A percentile compares a stretch with the other conserved stretches of the same genome.
Evolutionary conservation across 305 asterid genomes (phyloP).

Genomic region (Fraxinus paxiana): DNA sequence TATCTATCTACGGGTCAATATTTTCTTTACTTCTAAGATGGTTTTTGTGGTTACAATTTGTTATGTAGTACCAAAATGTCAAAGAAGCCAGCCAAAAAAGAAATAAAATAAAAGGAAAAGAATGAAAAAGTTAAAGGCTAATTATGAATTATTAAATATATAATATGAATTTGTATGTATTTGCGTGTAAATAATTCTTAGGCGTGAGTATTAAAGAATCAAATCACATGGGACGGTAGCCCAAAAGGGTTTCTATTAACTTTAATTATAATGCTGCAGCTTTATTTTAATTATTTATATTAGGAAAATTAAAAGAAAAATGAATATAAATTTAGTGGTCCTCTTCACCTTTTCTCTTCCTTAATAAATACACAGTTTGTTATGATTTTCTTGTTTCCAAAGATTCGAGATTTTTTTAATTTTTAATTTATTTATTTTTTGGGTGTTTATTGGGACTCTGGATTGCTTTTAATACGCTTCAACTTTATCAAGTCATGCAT

Average conservation of each 20-base stretch:
- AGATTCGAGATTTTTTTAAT: neutral
- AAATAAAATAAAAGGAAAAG: neutral
- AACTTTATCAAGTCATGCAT: neutral
- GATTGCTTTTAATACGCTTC: neutral
- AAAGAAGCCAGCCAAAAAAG: neutral
- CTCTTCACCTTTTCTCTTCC: neutral
- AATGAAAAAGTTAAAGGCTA: neutral
- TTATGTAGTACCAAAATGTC: neutral
- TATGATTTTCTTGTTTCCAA: neutral
- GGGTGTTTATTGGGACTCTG: neutral
- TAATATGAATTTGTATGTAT: neutral
- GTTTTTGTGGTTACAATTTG: neutral
- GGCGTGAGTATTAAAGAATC: constrained; percentile 60
- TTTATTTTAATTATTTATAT: constrained; percentile 19
- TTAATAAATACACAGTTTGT: neutral
- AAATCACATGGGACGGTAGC: constrained; percentile 55
- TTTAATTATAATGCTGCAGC: constrained; percentile 57
- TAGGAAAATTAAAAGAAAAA: neutral
- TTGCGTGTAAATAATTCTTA: constrained; percentile 8
- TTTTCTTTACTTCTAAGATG: neutral
- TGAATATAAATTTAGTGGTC: neutral
- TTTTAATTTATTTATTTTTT: neutral
- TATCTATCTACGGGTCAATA: neutral
- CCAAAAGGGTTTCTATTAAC: constrained; percentile 27
- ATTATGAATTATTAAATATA: neutral